Evolutionary conservation across 2,329 filamentous ascomycete genomes (phyloP), one percentile per base, ranked within the genome.

Genomic region (Pyricularia pennisetigena): DNA sequence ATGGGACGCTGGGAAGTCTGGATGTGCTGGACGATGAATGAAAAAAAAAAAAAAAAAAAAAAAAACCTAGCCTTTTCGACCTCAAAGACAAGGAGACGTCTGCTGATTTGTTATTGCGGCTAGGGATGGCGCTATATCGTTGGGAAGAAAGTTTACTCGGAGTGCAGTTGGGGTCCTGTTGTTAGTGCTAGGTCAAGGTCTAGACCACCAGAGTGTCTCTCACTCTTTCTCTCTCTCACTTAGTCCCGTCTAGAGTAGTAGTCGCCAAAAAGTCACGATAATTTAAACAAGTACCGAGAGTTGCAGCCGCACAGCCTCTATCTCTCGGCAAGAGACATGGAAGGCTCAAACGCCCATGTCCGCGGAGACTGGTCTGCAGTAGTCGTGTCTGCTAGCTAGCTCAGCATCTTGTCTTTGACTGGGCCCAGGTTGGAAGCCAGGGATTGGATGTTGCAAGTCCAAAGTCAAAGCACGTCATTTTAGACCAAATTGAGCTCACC

Each of bases 381-480:
- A 49, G 41, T 49, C 16, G 20, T 49, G 4, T 49, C 20, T n/a
- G n/a, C n/a, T n/a, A 14, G 41, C 20, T 49, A 10, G 41, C 20
- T 49, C 41, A 49, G 41, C 4, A 16, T 49, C 20, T 49, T 49
- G 41, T 49, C 41, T 49, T 49, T 49, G 41, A 49, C 41, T 49
- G 41, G 26, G 24, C 24, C 24, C 14, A 62, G 20, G 59, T 28
- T 62, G 59, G 24, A 16, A 26, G 59, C 59, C 59, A 62, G 29
- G 59, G 23, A 62, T 62, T 62, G 24, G 59, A 10, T 62, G 59
- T 62, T 62, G 59, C 59, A 62, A 62, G 24, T 28, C 16, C 14
- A 62, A 28, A 62, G 24, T 62, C 59, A 16, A 62, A 62, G 59
- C 59, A 62, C 59, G 59, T 62, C 59, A 62, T 62, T 62, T 62